Percentiles rank a stretch among this genome's conserved stretches.
Conservation (phyloP, 2,329 filamentous ascomycete species). For the Aspergillus awamori region DNA sequence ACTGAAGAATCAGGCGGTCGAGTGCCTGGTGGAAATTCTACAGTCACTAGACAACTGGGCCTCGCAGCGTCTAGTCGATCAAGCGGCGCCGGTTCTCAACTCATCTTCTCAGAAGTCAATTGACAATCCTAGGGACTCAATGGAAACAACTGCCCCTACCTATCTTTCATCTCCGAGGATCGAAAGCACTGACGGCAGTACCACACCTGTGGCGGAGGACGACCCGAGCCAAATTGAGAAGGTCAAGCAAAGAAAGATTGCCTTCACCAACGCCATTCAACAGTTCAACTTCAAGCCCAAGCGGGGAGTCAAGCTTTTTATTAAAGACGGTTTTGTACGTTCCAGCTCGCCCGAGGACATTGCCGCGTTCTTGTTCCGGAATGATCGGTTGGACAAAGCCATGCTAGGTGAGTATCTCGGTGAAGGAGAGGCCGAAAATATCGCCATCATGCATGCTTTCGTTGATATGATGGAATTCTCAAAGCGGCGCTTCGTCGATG, state of each 20-base stretch:
- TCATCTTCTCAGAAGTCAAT: conserved; percentile 55
- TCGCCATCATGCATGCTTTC: conserved; percentile 98
- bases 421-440: conserved; percentile 89
- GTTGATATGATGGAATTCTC: conserved; percentile 94
- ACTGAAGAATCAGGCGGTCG: conserved; percentile 85
- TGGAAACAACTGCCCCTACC: conserved; percentile 65
- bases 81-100: conserved; percentile 54
- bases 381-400: conserved; percentile 85
- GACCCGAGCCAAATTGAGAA: conserved; percentile 93
- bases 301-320: conserved; percentile 79
- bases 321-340: conserved; percentile 84
- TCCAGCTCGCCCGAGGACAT: conserved; percentile 80
- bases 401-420: conserved; percentile 93
- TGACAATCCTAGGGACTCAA: conserved; percentile 69
- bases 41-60: conserved; percentile 94
- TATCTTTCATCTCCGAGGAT: conserved; percentile 62
- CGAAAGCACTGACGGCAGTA: conserved; percentile 56
- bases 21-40: conserved; percentile 84
- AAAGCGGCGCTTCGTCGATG: conserved; percentile 89
- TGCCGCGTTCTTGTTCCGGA: conserved; percentile 76
- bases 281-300: conserved; percentile 99
- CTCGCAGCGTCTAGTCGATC: conserved; percentile 63
- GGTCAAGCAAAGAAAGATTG: conserved; percentile 91
- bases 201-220: conserved; percentile 75
- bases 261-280: conserved; percentile 81